Conservation (phyloP, 352 stramenopile species). For the Pythium volutum region DNA sequence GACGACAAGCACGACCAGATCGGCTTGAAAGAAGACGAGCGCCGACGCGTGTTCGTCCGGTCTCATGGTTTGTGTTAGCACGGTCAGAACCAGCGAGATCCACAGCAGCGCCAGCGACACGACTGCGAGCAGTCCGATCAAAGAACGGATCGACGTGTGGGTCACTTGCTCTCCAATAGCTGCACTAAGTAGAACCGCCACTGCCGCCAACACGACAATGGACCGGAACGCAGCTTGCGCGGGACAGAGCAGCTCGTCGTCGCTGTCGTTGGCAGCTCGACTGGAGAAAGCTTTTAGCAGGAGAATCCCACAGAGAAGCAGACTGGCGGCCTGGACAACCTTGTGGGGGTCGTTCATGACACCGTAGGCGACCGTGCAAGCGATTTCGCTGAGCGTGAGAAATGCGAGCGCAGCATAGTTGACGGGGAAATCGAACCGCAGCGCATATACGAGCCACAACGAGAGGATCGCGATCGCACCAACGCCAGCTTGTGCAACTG, state of each 20-base stretch:
- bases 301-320: neutral
- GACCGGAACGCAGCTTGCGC: neutral
- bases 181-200: neutral
- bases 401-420: constrained; percentile 17
- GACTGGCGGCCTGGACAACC: neutral
- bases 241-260: neutral
- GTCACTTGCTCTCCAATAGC: neutral
- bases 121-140: neutral
- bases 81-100: constrained; percentile 6
- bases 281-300: neutral
- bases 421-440: constrained; percentile 20
- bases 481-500: neutral
- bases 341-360: neutral
- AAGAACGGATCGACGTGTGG: neutral
- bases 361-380: neutral
- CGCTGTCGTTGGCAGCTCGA: neutral
- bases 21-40: constrained; percentile 21
- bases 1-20: constrained; percentile 14
- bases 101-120: neutral
- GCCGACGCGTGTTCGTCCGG: constrained; percentile 5
- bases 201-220: neutral
- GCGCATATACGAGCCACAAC: constrained; percentile 21
- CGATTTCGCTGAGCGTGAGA: constrained; percentile 10
- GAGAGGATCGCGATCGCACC: neutral
- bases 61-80: constrained; percentile 7